Conservation (phyloP, 1,139 yeast species). For the Geotrichum fermentans region DNA sequence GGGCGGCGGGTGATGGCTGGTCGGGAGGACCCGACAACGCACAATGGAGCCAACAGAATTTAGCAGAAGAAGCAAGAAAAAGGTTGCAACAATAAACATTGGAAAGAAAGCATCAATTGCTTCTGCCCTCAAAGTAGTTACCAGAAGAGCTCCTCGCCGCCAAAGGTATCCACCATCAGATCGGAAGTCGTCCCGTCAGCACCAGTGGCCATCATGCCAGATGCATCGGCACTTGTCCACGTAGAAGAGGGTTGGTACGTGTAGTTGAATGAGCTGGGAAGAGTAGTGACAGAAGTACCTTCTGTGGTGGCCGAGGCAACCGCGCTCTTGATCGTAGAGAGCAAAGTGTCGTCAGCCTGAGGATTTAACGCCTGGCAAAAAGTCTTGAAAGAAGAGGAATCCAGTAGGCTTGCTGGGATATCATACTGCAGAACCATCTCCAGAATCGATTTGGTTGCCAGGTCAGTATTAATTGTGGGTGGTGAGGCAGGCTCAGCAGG, state of each 20-base stretch:
- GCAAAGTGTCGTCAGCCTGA: not conserved
- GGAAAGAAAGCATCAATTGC: too few species aligned
- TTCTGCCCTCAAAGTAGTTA: too few species aligned
- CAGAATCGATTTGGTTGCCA: constrained; percentile 8
- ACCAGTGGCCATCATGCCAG: not conserved
- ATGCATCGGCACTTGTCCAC: not conserved
- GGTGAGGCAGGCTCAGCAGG: not conserved
- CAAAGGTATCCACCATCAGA: not conserved
- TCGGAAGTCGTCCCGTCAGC: not conserved
- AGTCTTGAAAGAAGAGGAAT: constrained; percentile 12
- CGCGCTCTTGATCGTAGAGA: constrained; percentile 4
- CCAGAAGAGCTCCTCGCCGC: not conserved
- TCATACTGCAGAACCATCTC: constrained; percentile 15
- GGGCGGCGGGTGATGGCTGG: too few species aligned
- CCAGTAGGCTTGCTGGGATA: constrained; percentile 10
- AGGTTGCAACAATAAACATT: too few species aligned
- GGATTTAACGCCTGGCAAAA: constrained; percentile 15
- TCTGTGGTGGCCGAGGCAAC: not conserved
- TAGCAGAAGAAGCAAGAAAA: too few species aligned
- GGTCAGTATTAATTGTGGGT: constrained; percentile 7
- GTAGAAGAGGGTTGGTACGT: not conserved
- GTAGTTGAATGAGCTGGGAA: constrained; percentile 3
- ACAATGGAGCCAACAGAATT: too few species aligned
- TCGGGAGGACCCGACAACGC: too few species aligned
- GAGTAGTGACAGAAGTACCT: not conserved